Evolutionary conservation across 1,284 basidiomycete genomes (phyloP), one percentile per base, ranked within the genome.

Genomic region (Termitomyces sp.): DNA sequence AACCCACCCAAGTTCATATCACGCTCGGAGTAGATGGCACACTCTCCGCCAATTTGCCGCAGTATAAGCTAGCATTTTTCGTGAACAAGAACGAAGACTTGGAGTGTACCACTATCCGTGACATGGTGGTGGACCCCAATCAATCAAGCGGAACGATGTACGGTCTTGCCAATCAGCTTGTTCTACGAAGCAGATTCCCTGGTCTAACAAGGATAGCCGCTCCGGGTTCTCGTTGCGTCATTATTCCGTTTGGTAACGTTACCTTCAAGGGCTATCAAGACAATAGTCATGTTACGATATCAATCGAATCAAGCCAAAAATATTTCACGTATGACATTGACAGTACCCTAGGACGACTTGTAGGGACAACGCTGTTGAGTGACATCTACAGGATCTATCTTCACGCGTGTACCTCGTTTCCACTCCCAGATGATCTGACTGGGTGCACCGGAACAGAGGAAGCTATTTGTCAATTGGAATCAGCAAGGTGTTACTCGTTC

Each of bases 361-460:
- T 64, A 0, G 69, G 72, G 2, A 66, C 55, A 38, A 69, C 65
- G 13, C 55, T 76, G 41, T 63, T 64, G 1, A 71, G 67, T 56
- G 68, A 67, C 49, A 57, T 77, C 1, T 79, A 71, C 57, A 69
- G 67, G 43, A 66, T 72, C 0, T 75, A 76, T 49, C 66, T 82
- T 10, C 80, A 82, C 48, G 75, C 76, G 1, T 47, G 76, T 3
- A 80, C 75, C 0, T 72, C 70, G 34, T 65, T 72, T 39, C 70
- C 68, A 31, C 66, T 76, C 3, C 66, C 70, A 5, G 81, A 82
- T 60, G 75, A 74, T 0, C 64, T 83, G 6, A 77, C 74, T 0
- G 62, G 69, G 6, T 70, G 65, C 31, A 74, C 73, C 0, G 80
- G 80, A 4, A 74, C 70, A 1, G 73, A 79, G 48, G 72, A 79